A percentile compares a stretch with the other conserved stretches of the same genome.
These are phyloP conservation scores for Penicillium coprophilum DNA, from an alignment of 495 filamentous ascomycete genomes.

Conservation along the genomic window DNA sequence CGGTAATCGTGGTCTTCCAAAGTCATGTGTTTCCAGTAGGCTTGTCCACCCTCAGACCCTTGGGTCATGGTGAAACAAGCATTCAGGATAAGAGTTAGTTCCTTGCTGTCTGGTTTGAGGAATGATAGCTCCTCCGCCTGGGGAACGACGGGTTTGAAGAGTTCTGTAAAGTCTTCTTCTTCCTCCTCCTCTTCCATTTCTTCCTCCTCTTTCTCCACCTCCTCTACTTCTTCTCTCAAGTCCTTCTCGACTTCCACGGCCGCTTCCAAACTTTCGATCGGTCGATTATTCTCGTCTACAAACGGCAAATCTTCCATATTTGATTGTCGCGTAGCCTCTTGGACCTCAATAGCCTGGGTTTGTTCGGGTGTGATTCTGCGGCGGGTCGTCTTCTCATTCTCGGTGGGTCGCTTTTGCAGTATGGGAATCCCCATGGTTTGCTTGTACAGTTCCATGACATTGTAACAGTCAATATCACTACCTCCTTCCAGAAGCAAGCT, in stretches of 20 bases:
- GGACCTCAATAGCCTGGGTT: not conserved
- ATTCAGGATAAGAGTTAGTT: constrained; percentile 66
- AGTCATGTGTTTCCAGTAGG: constrained; percentile 77
- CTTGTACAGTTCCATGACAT: constrained; percentile 68
- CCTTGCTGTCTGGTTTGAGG: constrained; percentile 59
- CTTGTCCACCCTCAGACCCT: constrained; percentile 38
- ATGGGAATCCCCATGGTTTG: constrained; percentile 74
- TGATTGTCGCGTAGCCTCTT: constrained; percentile 6
- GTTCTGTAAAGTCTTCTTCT: constrained; percentile 33
- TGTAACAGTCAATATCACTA: constrained; percentile 59
- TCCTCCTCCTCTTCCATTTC: constrained; percentile 25
- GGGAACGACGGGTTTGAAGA: constrained; percentile 38
- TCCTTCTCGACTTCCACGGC: constrained; percentile 1
- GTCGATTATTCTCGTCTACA: constrained; percentile 27
- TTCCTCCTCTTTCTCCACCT: constrained; percentile 10
- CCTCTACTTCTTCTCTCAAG: constrained; percentile 10
- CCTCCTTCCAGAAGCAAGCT: constrained; percentile 61
- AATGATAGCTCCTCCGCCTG: constrained; percentile 13
- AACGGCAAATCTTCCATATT: constrained; percentile 32
- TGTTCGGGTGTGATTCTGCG: constrained; percentile 13
- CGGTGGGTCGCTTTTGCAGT: constrained; percentile 26
- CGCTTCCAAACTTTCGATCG: constrained; percentile 6
- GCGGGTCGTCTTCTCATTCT: constrained; percentile 11
- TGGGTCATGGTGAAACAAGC: constrained; percentile 49
- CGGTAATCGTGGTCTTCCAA: constrained; percentile 34